Evolutionary conservation across 371 early-diverging fungal genomes (phyloP).

Genomic region (Chytridium lagenaria): DNA sequence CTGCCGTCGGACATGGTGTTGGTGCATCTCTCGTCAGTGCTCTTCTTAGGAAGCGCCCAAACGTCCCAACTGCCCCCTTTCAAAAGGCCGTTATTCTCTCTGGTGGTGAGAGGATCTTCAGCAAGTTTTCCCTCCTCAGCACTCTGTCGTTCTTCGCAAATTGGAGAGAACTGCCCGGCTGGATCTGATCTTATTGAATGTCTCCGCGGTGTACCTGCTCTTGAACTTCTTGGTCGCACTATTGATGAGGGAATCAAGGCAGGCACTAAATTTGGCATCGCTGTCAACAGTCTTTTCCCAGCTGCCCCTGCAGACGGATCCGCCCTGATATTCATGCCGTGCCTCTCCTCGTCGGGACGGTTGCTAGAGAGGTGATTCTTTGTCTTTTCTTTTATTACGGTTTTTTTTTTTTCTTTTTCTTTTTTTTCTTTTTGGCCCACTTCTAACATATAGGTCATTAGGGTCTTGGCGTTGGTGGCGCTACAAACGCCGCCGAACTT

Average conservation of each 20-base stretch:
- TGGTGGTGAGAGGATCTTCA: slow-evolving; percentile 9
- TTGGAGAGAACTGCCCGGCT: not conserved
- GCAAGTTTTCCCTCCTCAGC: not conserved
- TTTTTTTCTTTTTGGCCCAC: too few relatives aligned
- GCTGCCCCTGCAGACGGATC: too few relatives aligned
- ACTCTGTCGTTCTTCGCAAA: not conserved
- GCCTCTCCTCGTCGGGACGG: slow-evolving; percentile 5
- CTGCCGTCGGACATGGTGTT: slow-evolving; percentile 8
- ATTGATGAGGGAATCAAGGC: too few relatives aligned
- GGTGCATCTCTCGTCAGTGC: not conserved
- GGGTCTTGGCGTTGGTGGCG: too few relatives aligned
- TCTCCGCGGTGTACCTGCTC: not conserved
- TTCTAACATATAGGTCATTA: too few relatives aligned
- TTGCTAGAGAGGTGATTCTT: not conserved
- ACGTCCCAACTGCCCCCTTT: not conserved
- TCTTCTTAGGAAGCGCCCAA: not conserved
- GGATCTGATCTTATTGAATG: not conserved
- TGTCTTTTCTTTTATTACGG: too few relatives aligned
- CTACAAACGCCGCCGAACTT: too few relatives aligned
- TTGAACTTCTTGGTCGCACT: not conserved
- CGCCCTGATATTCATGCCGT: not conserved
- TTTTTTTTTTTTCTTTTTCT: too few relatives aligned
- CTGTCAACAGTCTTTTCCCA: too few relatives aligned
- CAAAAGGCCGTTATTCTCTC: not conserved
- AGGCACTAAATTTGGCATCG: too few relatives aligned